Evolutionary conservation across 306 rosid genomes (phyloP).

Genomic region (Trifolium subterraneum): DNA sequence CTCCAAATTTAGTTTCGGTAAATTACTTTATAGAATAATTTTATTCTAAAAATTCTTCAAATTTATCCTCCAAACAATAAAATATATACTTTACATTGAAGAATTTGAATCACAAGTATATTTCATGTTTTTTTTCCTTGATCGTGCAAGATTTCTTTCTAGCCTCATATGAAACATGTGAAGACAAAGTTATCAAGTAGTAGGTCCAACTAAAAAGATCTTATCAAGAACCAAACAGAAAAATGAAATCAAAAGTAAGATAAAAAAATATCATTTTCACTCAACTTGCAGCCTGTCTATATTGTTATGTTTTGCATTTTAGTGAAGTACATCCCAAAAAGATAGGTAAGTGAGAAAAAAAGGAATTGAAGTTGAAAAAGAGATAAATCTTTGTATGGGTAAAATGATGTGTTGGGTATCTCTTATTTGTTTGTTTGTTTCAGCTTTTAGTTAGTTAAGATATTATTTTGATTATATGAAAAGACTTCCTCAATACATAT

Average conservation of each 20-base stretch:
- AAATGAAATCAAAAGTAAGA: slow-evolving; percentile 3
- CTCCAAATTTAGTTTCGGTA: too few species aligned
- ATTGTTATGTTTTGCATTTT: slow-evolving; percentile 29
- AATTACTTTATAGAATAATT: too few species aligned
- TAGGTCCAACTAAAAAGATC: slow-evolving; percentile 42
- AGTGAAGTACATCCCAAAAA: slow-evolving; percentile 50
- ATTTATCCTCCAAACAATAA: too few species aligned
- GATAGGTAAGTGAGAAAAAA: slow-evolving; percentile 26
- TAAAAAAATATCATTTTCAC: slow-evolving; percentile 38
- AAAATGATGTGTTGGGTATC: slow-evolving; percentile 43
- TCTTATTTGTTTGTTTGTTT: slow-evolving; percentile 40
- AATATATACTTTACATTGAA: too few species aligned
- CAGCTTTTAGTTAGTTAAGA: slow-evolving; percentile 46
- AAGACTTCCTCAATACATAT: slow-evolving; percentile 33
- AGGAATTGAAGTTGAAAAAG: slow-evolving; percentile 43
- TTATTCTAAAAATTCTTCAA: too few species aligned
- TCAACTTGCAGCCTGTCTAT: slow-evolving; percentile 42
- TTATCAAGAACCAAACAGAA: slow-evolving; percentile 25
- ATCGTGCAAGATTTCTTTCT: slow-evolving; percentile 18
- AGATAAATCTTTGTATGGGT: slow-evolving; percentile 36
- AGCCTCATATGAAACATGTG: slow-evolving; percentile 39
- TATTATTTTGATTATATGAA: slow-evolving; percentile 46
- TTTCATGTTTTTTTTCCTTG: neutral
- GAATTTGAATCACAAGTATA: too few species aligned
- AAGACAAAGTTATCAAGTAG: slow-evolving; percentile 42